Evolutionary conservation across 2,329 filamentous ascomycete genomes (phyloP).

Genomic region (Leptographium radiaticola): DNA sequence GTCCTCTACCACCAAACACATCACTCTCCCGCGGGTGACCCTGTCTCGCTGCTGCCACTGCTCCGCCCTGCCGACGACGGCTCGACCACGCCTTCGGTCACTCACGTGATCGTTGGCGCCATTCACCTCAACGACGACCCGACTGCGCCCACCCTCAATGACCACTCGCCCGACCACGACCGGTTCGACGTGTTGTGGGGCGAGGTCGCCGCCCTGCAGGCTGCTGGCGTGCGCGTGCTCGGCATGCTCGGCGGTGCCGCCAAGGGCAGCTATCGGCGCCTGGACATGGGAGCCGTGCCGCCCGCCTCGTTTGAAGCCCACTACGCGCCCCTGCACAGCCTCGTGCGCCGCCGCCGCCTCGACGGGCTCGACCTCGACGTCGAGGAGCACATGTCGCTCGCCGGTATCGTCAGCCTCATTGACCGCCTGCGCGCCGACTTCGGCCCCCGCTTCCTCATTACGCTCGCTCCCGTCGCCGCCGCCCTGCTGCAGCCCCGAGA

Average conservation of each 20-base stretch:
- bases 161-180: constrained; percentile 50
- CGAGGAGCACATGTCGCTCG: constrained; percentile 58
- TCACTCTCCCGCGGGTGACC: constrained; percentile 20
- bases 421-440: constrained; percentile 54
- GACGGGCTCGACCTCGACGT: constrained; percentile 62
- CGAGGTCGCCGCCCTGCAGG: constrained; percentile 57
- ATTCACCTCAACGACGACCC: constrained; percentile 63
- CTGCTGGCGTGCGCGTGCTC: constrained; percentile 58
- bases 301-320: constrained; percentile 50
- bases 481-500: constrained; percentile 47
- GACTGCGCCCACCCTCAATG: constrained; percentile 53
- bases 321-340: constrained; percentile 50
- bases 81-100: constrained; percentile 22
- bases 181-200: constrained; percentile 56
- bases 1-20: constrained; percentile 29
- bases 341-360: constrained; percentile 44
- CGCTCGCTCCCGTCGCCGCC: constrained; percentile 64
- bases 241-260: constrained; percentile 74
- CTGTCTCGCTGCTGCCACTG: constrained; percentile 28
- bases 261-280: constrained; percentile 50
- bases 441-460: constrained; percentile 55
- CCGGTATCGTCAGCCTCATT: constrained; percentile 48
- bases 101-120: constrained; percentile 66
- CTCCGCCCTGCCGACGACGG: constrained; percentile 16
- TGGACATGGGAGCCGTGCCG: constrained; percentile 27